phyloP scores from a whole-genome alignment of 768 basidiomycete species.

The Leccinum truebloodii region DNA sequence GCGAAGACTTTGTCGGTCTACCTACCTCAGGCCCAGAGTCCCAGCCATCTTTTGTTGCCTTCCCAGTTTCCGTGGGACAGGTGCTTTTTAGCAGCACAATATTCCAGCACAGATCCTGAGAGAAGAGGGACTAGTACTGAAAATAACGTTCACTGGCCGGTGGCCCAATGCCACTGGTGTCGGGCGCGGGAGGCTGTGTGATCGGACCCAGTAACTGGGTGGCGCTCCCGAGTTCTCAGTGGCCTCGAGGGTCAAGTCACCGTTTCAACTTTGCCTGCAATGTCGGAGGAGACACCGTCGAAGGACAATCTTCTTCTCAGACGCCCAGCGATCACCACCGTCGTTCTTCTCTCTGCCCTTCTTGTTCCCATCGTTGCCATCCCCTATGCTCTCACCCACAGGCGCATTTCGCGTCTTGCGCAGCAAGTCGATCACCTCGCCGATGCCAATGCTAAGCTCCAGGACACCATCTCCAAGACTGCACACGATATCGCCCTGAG shows the following conservation, averaged over 20 bases:
- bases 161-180: too few relatives aligned
- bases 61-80: background rate
- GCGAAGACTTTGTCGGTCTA: too few relatives aligned
- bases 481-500: constrained; percentile 23
- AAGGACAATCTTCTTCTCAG: constrained; percentile 23
- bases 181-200: too few relatives aligned
- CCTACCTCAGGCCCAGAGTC: too few relatives aligned
- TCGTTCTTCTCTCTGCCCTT: constrained; percentile 50
- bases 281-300: constrained; percentile 7
- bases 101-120: too few relatives aligned
- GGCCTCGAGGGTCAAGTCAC: too few relatives aligned
- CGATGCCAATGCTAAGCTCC: constrained; percentile 39
- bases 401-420: constrained; percentile 45
- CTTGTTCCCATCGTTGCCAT: constrained; percentile 52
- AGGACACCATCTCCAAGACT: constrained; percentile 37
- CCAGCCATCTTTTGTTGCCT: too few relatives aligned
- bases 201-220: too few relatives aligned
- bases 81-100: too few relatives aligned
- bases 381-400: constrained; percentile 55
- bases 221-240: too few relatives aligned
- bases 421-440: constrained; percentile 43
- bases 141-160: too few relatives aligned
- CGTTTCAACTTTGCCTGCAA: background rate
- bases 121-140: too few relatives aligned
- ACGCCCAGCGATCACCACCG: constrained; percentile 41